These are phyloP conservation scores for Fraxinus sp. DNA, from an alignment of 305 asterid genomes.

Conservation along the genomic window DNA sequence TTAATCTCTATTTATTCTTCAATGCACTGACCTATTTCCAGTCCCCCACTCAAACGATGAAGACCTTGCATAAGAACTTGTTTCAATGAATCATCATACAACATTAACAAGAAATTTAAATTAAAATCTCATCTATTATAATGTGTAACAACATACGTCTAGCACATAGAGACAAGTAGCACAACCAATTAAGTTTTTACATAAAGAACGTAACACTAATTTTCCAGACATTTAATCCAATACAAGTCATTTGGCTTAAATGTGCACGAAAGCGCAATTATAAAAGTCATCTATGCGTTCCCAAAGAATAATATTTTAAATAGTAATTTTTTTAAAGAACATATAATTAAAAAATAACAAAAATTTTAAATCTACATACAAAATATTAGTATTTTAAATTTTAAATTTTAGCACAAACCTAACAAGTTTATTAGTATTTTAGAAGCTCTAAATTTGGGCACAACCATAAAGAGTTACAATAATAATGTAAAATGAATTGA, in stretches of 20 bases:
- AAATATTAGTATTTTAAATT: too few species aligned
- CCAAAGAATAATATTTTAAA: too few species aligned
- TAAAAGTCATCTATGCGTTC: background rate
- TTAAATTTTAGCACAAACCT: background rate
- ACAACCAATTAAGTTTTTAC: background rate
- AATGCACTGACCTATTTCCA: background rate
- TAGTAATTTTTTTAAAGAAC: too few species aligned
- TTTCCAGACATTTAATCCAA: background rate
- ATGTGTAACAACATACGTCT: background rate
- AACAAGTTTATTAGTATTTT: background rate
- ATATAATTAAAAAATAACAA: too few species aligned
- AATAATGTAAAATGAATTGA: background rate
- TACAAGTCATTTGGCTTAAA: background rate
- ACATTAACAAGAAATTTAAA: background rate
- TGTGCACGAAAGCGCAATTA: background rate
- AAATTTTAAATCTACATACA: too few species aligned
- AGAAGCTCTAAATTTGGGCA: background rate
- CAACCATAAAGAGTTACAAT: background rate
- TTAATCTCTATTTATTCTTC: background rate
- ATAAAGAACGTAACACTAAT: background rate
- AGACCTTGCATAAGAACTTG: background rate
- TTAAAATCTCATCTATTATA: background rate
- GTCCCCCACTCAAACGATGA: background rate
- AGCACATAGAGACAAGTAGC: background rate
- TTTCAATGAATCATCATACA: background rate